Conservation (phyloP, 768 basidiomycete genomes). For the Russula olivacea region DNA sequence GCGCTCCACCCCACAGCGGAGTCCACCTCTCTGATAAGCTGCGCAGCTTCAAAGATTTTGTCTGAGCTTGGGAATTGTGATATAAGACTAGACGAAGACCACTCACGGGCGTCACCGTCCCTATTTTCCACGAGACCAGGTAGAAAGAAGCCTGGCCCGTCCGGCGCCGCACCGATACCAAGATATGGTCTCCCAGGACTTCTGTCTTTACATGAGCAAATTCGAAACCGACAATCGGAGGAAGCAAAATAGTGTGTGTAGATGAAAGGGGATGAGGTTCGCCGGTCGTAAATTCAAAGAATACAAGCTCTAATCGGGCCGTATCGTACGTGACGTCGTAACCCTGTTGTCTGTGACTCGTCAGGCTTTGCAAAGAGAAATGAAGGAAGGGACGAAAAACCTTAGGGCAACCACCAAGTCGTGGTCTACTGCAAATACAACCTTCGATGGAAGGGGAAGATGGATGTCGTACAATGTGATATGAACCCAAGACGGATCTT, state of each 20-base stretch:
- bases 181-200: background rate
- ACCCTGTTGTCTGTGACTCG: background rate
- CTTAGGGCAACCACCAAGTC: background rate
- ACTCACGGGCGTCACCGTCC: conserved; percentile 5
- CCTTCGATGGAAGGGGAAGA: background rate
- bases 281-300: background rate
- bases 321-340: background rate
- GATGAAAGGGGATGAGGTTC: background rate
- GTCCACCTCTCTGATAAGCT: background rate
- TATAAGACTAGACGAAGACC: background rate
- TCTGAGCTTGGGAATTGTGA: background rate
- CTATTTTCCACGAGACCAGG: conserved; percentile 10
- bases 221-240: background rate
- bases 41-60: background rate
- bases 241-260: background rate
- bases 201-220: background rate
- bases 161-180: background rate
- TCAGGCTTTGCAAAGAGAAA: background rate
- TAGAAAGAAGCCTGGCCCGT: background rate
- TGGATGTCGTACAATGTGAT: background rate
- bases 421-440: background rate
- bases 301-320: background rate
- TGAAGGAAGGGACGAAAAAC: background rate
- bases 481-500: background rate
- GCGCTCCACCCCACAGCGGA: background rate